phyloP scores from a whole-genome alignment of 164 flowering plant species.

The Cinnamomum micranthum region DNA sequence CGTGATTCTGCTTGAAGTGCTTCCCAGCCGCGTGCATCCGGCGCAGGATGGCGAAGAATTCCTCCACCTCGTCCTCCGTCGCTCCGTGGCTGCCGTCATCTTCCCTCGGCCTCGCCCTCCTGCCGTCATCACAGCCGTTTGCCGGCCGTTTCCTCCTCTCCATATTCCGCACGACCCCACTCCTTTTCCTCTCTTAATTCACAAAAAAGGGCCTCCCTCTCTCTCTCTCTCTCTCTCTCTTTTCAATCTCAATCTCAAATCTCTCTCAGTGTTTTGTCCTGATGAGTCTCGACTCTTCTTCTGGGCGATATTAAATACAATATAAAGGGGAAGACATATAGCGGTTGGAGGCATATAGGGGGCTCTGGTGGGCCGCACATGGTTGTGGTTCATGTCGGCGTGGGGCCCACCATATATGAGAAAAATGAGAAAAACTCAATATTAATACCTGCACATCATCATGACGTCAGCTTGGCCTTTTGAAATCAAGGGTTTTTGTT shows the following conservation, averaged over 20 bases:
- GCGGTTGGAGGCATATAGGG: no score
- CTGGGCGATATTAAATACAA: no score
- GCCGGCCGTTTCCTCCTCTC: constrained; percentile 17
- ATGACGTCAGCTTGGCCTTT: no score
- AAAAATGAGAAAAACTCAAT: no score
- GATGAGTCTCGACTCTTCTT: neutral
- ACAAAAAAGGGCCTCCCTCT: neutral
- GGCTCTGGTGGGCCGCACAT: no score
- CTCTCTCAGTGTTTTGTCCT: neutral
- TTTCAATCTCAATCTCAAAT: neutral
- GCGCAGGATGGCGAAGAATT: constrained; percentile 45
- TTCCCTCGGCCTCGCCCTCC: constrained; percentile 2
- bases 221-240: neutral
- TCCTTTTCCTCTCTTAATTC: neutral
- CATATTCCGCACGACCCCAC: constrained; percentile 7
- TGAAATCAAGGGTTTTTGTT: no score
- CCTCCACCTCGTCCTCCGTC: constrained; percentile 51
- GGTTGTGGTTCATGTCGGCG: no score
- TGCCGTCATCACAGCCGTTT: constrained; percentile 8
- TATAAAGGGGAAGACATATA: no score
- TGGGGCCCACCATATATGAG: no score
- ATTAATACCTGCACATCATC: no score
- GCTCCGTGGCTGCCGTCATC: constrained; percentile 5
- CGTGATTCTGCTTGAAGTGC: constrained; percentile 25
- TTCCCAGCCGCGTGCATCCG: constrained; percentile 36